Conservation (phyloP, 345 rosid species). For the Raphanus sativus region DNA sequence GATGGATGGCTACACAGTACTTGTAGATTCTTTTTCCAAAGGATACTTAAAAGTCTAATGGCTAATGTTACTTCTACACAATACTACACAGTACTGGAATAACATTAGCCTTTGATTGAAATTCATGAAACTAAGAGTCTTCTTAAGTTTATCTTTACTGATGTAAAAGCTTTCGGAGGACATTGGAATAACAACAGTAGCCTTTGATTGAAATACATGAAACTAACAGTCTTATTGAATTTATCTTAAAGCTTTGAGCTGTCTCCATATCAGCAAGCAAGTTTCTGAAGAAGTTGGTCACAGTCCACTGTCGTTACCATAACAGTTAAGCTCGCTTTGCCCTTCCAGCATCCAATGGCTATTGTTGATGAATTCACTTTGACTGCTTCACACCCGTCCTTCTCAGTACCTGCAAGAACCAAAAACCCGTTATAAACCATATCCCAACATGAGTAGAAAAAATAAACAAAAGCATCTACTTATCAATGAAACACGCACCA, state of each 20-base stretch:
- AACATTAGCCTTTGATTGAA: no score
- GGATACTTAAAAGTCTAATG: no score
- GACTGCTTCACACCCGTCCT: constrained; percentile 35
- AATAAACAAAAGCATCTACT: background rate
- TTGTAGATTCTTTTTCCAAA: no score
- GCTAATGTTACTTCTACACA: no score
- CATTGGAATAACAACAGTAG: background rate
- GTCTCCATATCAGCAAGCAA: constrained; percentile 21
- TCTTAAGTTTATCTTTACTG: no score
- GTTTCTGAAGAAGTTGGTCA: constrained; percentile 74
- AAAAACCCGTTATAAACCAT: background rate
- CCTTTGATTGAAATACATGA: background rate
- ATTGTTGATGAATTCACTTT: constrained; percentile 52
- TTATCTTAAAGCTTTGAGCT: background rate
- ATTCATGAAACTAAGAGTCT: no score
- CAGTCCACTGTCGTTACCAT: constrained; percentile 88
- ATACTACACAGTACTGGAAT: no score
- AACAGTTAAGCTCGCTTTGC: constrained; percentile 68
- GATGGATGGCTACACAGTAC: no score
- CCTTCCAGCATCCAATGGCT: constrained; percentile 97
- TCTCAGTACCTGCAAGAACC: constrained; percentile 42
- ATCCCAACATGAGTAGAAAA: background rate
- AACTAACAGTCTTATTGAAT: background rate
- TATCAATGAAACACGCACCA: constrained; percentile 45
- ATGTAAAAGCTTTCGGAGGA: no score